These are phyloP conservation scores for Botrytis pseudocinerea DNA, from an alignment of 2,329 filamentous ascomycete genomes.

Conservation along the genomic window DNA sequence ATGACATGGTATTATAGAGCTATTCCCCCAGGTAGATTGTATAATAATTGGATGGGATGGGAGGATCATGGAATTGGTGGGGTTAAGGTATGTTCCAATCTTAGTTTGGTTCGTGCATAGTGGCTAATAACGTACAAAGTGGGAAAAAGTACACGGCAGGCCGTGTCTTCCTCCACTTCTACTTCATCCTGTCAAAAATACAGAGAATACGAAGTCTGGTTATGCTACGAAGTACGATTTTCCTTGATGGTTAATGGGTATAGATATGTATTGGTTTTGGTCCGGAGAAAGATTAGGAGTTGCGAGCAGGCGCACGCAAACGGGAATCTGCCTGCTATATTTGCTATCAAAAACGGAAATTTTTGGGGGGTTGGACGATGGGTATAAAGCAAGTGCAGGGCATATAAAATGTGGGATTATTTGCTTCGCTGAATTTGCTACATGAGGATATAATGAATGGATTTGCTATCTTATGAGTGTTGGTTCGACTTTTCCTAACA, in stretches of 20 bases:
- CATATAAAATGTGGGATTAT: not conserved
- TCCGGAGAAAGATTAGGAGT: too few relatives aligned
- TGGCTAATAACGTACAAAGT: conserved; percentile 38
- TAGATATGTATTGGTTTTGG: not conserved
- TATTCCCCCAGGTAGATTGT: conserved; percentile 57
- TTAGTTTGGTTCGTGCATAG: not conserved
- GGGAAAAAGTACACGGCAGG: conserved; percentile 58
- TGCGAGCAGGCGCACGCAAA: not conserved
- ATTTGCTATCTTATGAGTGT: not conserved
- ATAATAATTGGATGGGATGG: conserved; percentile 65
- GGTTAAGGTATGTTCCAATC: conserved; percentile 35
- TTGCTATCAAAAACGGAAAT: not conserved
- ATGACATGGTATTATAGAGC: conserved; percentile 63
- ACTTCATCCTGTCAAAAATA: conserved; percentile 61
- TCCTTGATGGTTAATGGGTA: not conserved
- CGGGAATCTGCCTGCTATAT: not conserved
- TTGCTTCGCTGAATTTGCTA: not conserved
- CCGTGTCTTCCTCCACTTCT: conserved; percentile 60
- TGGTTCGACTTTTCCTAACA: not conserved
- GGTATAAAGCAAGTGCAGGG: not conserved
- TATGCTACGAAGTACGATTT: conserved; percentile 17
- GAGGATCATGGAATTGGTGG: conserved; percentile 57
- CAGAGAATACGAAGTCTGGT: conserved; percentile 42
- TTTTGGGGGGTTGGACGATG: rapidly evolving
- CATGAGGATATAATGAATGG: not conserved